phyloP scores from a whole-genome alignment of 352 stramenopile genomes.

The Thalassiosira hispida region DNA sequence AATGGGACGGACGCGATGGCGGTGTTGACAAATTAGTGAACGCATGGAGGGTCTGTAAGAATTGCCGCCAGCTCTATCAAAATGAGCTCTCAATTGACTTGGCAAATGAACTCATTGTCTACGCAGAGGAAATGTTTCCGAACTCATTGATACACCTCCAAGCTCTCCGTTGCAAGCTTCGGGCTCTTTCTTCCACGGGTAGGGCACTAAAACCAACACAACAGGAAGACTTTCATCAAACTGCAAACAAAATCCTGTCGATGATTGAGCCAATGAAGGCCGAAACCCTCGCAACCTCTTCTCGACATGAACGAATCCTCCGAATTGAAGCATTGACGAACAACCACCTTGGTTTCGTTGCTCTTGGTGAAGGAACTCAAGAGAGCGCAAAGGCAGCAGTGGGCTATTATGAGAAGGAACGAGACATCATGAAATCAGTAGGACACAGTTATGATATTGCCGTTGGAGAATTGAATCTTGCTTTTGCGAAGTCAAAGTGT shows the following conservation, averaged over 20 bases:
- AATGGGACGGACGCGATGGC: not conserved
- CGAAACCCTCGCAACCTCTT: not conserved
- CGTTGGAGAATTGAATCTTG: not conserved
- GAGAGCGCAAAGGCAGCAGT: not conserved
- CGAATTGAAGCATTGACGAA: slow-evolving; percentile 5
- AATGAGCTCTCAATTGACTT: slow-evolving; percentile 4
- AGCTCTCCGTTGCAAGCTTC: slow-evolving; percentile 7
- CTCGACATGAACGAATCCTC: not conserved
- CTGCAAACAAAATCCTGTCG: slow-evolving; percentile 10
- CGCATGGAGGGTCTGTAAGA: not conserved
- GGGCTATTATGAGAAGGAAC: slow-evolving; percentile 10
- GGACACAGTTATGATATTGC: not conserved
- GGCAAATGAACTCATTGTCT: not conserved
- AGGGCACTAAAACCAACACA: not conserved
- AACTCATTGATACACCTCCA: not conserved
- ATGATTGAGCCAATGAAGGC: not conserved
- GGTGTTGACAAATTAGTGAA: not conserved
- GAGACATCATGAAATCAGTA: not conserved
- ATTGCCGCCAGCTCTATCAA: slow-evolving; percentile 9
- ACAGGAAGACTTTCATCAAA: not conserved
- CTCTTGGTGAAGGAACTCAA: not conserved
- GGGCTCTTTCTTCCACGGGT: not conserved
- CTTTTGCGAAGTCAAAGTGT: not conserved
- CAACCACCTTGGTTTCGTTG: slow-evolving; percentile 4
- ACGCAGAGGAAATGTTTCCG: not conserved